Evolutionary conservation across 306 rosid species (phyloP), one percentile per base, ranked within the genome.

Genomic region (Astragalus membranaceus): DNA sequence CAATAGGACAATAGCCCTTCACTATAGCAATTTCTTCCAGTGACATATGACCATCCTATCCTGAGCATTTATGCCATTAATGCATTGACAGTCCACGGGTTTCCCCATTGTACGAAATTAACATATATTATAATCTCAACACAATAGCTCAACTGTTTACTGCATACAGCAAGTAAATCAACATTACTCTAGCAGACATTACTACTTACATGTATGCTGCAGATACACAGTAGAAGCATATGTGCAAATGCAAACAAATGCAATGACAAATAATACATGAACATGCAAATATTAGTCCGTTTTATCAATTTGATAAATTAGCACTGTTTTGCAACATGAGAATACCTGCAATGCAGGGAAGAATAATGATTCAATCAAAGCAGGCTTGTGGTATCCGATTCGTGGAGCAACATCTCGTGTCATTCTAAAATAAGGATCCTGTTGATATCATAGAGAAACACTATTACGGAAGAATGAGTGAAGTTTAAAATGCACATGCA

Each of bases 381-480:
- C 92, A 41, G 96, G 96, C 80, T 95, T 91, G 80, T 86, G 80
- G 75, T 77, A 86, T 48, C 95, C 96, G 33, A 95, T 52, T 44
- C 85, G 79, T 30, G 97, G 96, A 87, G 99, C 99, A 74, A 91
- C 97, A 79, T 95, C 99, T 41, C 96, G 78, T 32, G 97, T 95
- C 99, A 95, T 95, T 78, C 97, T 88, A 66, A 95, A 95, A 78
- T 89, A 95, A 73, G 97, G 95, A 88, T 95, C 99, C 97, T 89
- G 85, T 54, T 75, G 16, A 80, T 65, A 42, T 59, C 66, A 76
- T 30, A 71, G 70, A 80, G 66, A 75, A 70, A 56, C 39, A 47
- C 14, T 20, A 62, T 64, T 52, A 59, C 36, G 51, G 13, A 41
- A 75, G 6, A 65, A 6, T 7, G 53, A 39, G 23, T 5, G 35